phyloP scores from a whole-genome alignment of 2,329 filamentous ascomycete genomes.

The Aspergillus eucalypticola region DNA sequence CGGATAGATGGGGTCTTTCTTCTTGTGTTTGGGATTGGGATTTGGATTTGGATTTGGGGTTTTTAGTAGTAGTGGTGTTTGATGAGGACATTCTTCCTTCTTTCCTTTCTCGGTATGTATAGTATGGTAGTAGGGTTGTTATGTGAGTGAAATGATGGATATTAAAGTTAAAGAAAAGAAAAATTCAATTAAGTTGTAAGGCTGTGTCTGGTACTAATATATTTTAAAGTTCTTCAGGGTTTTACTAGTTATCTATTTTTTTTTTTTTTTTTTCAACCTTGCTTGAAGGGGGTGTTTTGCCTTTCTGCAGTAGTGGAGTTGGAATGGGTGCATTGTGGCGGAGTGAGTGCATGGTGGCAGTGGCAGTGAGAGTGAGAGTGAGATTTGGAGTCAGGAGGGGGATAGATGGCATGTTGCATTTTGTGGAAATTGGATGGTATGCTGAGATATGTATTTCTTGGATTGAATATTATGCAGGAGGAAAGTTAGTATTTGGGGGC shows the following conservation, averaged over 20 bases:
- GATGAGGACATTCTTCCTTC: neutral
- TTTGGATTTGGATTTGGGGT: neutral
- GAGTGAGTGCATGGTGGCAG: slow-evolving; percentile 7
- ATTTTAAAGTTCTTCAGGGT: too few species aligned
- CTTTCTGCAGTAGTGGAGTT: neutral
- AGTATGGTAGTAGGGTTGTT: neutral
- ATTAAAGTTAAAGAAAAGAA: too few species aligned
- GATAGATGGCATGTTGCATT: neutral
- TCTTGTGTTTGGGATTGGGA: neutral
- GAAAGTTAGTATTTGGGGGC: neutral
- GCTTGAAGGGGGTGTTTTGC: neutral
- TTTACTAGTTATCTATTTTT: too few species aligned
- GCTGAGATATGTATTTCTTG: neutral
- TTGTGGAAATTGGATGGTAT: neutral
- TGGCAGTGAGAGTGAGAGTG: neutral
- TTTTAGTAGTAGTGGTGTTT: neutral
- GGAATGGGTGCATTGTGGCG: slow-evolving; percentile 1
- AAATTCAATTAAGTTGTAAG: neutral
- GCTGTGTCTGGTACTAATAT: neutral
- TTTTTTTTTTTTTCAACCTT: too few species aligned
- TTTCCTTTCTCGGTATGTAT: too few species aligned
- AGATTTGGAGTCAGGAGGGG: neutral
- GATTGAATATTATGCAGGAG: too few species aligned
- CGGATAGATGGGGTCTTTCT: slow-evolving; percentile 54
- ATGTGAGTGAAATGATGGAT: neutral